Evolutionary conservation across 176 grass and related monocot genomes (phyloP), one percentile per base, ranked within the genome.

Genomic region (Carex parvula): DNA sequence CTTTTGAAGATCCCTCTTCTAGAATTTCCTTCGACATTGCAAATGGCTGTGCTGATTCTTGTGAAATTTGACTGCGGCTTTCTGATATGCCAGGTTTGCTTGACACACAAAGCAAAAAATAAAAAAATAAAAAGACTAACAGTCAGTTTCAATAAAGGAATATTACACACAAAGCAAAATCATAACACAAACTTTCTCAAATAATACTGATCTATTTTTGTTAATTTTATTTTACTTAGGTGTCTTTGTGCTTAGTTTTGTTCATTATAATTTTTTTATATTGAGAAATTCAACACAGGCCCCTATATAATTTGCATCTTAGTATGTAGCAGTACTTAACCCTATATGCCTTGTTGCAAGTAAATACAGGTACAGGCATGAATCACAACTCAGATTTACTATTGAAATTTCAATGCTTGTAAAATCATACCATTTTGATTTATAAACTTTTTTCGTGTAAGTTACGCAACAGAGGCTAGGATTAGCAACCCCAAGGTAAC

Each of bases 1-100:
- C 46, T 22, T 87, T 56, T 5, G 70, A 59, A 10, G 64, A 52
- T 18, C 88, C 84, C 1, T 89, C 73, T 42, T 89, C 86, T 56
- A 59, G 79, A 50, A 8, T 79, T 61, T 87, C 46, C 8, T 83
- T 85, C 62, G 83, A 69, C 60, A 71, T 70, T 20, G 32, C 52
- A 10, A 91, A 72, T 60, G 69, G 84, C 35, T 42, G 64, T 4
- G 39, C 37, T 3, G 89, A 84, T 65, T 91, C 89, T 70, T 85
- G 76, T 30, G 85, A 91, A 55, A 39, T 67, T 73, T 84, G 59
- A 58, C 78, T 59, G 2, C 82, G 79, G 4, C 66, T 64, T 56
- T 66, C 32, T 18, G 59, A 66, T 67, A 64, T 39, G 57, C 32
- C 13, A 80, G 29, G 22, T 66, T 66, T 62, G 14, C 18, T 55